Conservation (phyloP, 441 rosid species). For the Arabidopsis lyrata region DNA sequence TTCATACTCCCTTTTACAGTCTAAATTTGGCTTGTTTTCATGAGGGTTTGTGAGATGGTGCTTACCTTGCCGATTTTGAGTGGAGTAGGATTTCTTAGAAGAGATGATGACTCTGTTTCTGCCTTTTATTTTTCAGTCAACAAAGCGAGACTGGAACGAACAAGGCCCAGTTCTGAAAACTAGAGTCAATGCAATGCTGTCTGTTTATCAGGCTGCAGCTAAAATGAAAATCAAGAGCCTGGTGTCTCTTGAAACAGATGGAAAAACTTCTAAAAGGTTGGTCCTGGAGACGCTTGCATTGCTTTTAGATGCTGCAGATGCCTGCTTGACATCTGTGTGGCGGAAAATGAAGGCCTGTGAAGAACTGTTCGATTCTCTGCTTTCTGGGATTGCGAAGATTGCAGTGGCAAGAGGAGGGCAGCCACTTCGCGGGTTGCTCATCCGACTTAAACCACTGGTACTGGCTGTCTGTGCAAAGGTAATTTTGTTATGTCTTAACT, state of each 20-base stretch:
- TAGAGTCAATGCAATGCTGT: conserved; percentile 82
- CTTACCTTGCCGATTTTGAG: conserved; percentile 15
- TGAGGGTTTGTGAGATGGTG: conserved; percentile 19
- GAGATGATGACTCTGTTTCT: conserved; percentile 34
- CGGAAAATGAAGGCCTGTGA: conserved; percentile 89
- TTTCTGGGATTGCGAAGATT: conserved; percentile 83
- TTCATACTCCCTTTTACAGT: conserved; percentile 13
- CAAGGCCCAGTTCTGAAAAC: conserved; percentile 83
- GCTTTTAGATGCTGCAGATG: conserved; percentile 89
- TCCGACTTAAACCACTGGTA: conserved; percentile 92
- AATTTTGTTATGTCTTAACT: conserved; percentile 35
- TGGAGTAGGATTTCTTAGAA: conserved; percentile 26
- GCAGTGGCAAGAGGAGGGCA: conserved; percentile 92
- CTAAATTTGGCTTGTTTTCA: conserved; percentile 29
- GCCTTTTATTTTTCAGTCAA: conserved; percentile 63
- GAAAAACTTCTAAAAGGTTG: conserved; percentile 84
- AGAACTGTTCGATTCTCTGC: conserved; percentile 84
- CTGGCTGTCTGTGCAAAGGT: conserved; percentile 94
- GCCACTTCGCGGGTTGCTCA: conserved; percentile 86
- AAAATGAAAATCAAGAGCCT: conserved; percentile 83
- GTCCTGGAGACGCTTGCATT: conserved; percentile 88
- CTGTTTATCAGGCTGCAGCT: conserved; percentile 87
- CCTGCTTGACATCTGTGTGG: conserved; percentile 93
- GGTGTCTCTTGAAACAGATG: conserved; percentile 79
- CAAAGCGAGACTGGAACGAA: conserved; percentile 95